phyloP scores from a whole-genome alignment of 2,329 filamentous ascomycete species.

The Aspergillus uvarum region DNA sequence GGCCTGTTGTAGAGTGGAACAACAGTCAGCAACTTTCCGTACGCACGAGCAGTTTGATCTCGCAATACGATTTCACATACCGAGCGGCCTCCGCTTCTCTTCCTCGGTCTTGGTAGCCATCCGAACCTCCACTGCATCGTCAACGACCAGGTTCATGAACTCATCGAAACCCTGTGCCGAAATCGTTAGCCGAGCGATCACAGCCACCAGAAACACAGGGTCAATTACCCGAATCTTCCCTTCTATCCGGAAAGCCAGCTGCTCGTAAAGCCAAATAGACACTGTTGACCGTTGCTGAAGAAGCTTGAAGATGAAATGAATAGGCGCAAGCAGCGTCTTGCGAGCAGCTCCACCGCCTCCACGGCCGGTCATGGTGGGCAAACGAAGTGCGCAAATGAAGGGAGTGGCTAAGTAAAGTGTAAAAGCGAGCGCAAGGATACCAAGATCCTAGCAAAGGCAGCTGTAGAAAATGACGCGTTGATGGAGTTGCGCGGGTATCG shows the following conservation, averaged over 20 bases:
- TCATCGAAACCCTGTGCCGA: conserved; percentile 85
- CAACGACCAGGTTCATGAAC: conserved; percentile 98
- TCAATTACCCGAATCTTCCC: conserved; percentile 85
- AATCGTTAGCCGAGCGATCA: conserved; percentile 8
- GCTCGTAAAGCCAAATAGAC: conserved; percentile 95
- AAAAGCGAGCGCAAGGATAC: neutral
- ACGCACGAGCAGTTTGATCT: neutral
- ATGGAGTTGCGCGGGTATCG: conserved; percentile 8
- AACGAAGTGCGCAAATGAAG: conserved; percentile 7
- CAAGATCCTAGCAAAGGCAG: neutral
- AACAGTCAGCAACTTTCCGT: conserved; percentile 12
- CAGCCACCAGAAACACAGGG: neutral
- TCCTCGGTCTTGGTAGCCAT: conserved; percentile 77
- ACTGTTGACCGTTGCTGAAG: conserved; percentile 81
- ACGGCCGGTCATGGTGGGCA: conserved; percentile 53
- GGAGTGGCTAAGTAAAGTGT: neutral
- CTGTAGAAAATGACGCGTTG: conserved; percentile 2
- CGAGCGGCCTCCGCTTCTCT: conserved; percentile 75
- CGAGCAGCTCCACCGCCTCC: conserved; percentile 55
- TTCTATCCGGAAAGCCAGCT: conserved; percentile 89
- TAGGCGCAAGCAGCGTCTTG: conserved; percentile 71
- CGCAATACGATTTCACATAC: conserved; percentile 51
- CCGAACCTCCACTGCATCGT: conserved; percentile 91
- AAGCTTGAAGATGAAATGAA: conserved; percentile 93
- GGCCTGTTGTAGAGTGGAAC: conserved; percentile 53